Conservation (phyloP, 75 land plant species). For the Picea glauca region DNA sequence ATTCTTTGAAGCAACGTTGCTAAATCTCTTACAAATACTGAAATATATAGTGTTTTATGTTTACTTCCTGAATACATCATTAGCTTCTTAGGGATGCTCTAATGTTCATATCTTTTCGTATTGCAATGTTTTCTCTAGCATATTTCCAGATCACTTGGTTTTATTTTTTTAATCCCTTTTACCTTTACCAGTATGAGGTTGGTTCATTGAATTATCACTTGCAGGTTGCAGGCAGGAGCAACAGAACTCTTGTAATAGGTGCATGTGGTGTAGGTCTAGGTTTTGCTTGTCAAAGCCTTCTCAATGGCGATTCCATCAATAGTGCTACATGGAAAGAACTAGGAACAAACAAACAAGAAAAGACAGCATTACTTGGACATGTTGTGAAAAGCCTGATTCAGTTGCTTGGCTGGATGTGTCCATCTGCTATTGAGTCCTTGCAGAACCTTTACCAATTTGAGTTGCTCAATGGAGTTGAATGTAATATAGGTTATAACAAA, state of each 20-base stretch:
- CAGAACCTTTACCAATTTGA: constrained; percentile 22
- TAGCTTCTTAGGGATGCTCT: too few relatives aligned
- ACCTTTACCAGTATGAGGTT: neutral
- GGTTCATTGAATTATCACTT: neutral
- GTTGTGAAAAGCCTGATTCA: constrained; percentile 30
- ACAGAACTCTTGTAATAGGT: constrained; percentile 64
- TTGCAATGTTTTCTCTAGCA: neutral
- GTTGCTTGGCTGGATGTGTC: constrained; percentile 31
- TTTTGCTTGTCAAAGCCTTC: constrained; percentile 51
- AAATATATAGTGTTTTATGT: too few relatives aligned
- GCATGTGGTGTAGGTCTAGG: constrained; percentile 81
- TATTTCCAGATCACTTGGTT: neutral
- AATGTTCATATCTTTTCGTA: too few relatives aligned
- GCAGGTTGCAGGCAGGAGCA: constrained; percentile 44
- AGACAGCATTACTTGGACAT: constrained; percentile 33
- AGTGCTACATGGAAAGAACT: constrained; percentile 13
- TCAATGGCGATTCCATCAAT: constrained; percentile 16
- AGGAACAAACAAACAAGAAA: constrained; percentile 20
- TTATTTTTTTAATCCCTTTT: neutral
- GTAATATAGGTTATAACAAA: neutral
- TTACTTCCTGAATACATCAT: too few relatives aligned
- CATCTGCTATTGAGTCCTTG: constrained; percentile 31
- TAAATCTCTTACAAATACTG: too few relatives aligned
- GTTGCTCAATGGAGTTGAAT: constrained; percentile 14
- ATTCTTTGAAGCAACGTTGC: too few relatives aligned